A percentile compares a stretch with the other conserved stretches of the same genome.
Evolutionary conservation across 768 basidiomycete species (phyloP).

Genomic region (Boletus reticuloceps): DNA sequence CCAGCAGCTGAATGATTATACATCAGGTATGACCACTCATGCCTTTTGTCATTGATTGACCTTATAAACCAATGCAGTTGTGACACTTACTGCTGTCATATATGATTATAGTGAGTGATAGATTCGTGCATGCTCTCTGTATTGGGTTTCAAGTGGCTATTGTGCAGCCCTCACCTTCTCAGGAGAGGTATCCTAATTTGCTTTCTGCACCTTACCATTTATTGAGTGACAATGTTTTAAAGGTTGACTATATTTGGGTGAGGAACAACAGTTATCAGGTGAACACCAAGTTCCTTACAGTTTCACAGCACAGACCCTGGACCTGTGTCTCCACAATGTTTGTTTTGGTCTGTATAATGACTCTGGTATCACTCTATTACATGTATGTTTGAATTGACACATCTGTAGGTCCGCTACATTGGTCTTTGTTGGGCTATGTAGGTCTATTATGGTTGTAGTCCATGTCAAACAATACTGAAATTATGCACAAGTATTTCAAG

Average conservation of each 20-base stretch:
- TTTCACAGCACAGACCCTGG: constrained; percentile 1
- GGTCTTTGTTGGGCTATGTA: background rate
- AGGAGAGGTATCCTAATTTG: background rate
- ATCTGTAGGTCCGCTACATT: background rate
- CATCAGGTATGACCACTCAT: too few relatives aligned
- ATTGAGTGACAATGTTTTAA: background rate
- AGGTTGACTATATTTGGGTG: constrained; percentile 22
- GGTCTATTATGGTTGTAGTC: background rate
- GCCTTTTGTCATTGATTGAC: too few relatives aligned
- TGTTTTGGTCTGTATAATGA: background rate
- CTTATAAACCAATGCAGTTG: too few relatives aligned
- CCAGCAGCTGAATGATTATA: too few relatives aligned
- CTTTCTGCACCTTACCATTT: fast-evolving
- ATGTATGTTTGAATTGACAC: background rate
- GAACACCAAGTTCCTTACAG: background rate
- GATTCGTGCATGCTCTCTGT: background rate
- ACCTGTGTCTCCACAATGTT: constrained; percentile 10
- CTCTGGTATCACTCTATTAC: too few relatives aligned
- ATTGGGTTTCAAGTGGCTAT: too few relatives aligned
- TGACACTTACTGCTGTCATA: too few relatives aligned
- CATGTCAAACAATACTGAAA: background rate
- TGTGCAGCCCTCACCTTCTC: constrained; percentile 8
- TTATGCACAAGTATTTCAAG: background rate
- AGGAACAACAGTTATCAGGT: background rate
- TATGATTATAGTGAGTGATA: background rate